A percentile compares a stretch with the other conserved stretches of the same genome.
Conservation (phyloP, 371 early-diverging fungal genomes). For the Mortierella sp. region DNA sequence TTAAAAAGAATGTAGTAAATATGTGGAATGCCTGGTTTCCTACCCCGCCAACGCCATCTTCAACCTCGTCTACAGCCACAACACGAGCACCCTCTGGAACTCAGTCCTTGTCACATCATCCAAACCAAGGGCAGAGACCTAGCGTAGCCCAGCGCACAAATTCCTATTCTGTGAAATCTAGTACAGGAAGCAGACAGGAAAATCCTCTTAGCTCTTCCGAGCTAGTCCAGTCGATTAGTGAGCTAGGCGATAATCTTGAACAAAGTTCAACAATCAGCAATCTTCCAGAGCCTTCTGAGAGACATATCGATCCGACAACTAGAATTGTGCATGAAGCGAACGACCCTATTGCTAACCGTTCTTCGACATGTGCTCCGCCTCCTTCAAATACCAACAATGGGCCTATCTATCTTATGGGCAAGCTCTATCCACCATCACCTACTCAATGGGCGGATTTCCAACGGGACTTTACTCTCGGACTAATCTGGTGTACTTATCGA, state of each 20-base stretch:
- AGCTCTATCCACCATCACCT: conserved; percentile 43
- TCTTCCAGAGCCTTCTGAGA: not conserved
- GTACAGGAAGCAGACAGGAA: conserved; percentile 14
- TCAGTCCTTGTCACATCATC: conserved; percentile 36
- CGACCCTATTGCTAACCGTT: conserved; percentile 29
- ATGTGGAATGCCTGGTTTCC: conserved; percentile 56
- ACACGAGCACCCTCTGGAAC: conserved; percentile 30
- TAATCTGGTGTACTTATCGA: conserved; percentile 95
- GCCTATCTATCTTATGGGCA: conserved; percentile 53
- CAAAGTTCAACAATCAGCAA: conserved; percentile 7
- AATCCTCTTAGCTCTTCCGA: conserved; percentile 2
- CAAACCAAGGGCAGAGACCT: conserved; percentile 28
- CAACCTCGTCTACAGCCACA: conserved; percentile 17
- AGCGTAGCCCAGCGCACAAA: conserved; percentile 34
- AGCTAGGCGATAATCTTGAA: conserved; percentile 5
- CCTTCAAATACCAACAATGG: conserved; percentile 25
- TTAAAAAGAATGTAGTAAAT: conserved; percentile 54
- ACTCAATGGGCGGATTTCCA: conserved; percentile 55
- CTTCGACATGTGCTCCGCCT: conserved; percentile 36
- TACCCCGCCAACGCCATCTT: conserved; percentile 15
- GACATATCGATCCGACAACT: not conserved
- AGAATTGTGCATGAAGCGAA: conserved; percentile 21
- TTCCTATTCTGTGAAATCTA: conserved; percentile 37
- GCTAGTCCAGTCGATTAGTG: conserved; percentile 6
- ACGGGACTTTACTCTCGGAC: conserved; percentile 41